Evolutionary conservation across 2,329 filamentous ascomycete species (phyloP).

Genomic region (Aspergillus clavatus): DNA sequence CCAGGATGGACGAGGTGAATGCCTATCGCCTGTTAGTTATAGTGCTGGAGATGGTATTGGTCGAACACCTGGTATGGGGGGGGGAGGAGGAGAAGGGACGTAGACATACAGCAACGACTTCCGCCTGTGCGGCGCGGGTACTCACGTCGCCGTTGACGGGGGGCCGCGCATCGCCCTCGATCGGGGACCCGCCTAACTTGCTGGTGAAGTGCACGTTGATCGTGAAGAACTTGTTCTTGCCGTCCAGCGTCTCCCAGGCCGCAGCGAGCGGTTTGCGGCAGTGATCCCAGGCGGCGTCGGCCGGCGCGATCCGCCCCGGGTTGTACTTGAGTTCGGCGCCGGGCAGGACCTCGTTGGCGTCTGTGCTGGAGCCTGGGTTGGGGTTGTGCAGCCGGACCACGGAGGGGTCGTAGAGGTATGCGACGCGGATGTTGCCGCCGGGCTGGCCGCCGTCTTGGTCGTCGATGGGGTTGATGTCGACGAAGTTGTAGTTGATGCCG

Average conservation of each 20-base stretch:
- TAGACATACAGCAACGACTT: constrained; percentile 53
- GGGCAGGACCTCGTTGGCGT: constrained; percentile 55
- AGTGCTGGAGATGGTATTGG: neutral
- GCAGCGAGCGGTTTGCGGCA: constrained; percentile 66
- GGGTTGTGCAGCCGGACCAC: constrained; percentile 56
- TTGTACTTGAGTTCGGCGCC: constrained; percentile 61
- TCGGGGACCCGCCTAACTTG: constrained; percentile 61
- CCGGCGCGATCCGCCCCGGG: constrained; percentile 63
- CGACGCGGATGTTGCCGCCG: constrained; percentile 67
- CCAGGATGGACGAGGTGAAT: constrained; percentile 57
- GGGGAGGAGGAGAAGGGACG: neutral
- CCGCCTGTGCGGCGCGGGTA: constrained; percentile 53
- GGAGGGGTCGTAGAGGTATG: constrained; percentile 63
- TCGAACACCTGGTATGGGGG: no score
- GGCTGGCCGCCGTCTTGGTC: constrained; percentile 61
- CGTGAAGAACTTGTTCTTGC: constrained; percentile 59
- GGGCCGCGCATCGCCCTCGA: constrained; percentile 62
- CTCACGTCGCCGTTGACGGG: constrained; percentile 62
- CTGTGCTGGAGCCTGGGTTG: constrained; percentile 51
- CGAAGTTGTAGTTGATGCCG: constrained; percentile 53
- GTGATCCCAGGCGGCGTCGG: constrained; percentile 54
- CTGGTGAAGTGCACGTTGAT: constrained; percentile 65
- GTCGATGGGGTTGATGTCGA: constrained; percentile 56
- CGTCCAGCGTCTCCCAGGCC: constrained; percentile 57
- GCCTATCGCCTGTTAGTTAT: constrained; percentile 23